Evolutionary conservation across 2,329 filamentous ascomycete species (phyloP), one percentile per base, ranked within the genome.

Genomic region (Sporothrix luriei): DNA sequence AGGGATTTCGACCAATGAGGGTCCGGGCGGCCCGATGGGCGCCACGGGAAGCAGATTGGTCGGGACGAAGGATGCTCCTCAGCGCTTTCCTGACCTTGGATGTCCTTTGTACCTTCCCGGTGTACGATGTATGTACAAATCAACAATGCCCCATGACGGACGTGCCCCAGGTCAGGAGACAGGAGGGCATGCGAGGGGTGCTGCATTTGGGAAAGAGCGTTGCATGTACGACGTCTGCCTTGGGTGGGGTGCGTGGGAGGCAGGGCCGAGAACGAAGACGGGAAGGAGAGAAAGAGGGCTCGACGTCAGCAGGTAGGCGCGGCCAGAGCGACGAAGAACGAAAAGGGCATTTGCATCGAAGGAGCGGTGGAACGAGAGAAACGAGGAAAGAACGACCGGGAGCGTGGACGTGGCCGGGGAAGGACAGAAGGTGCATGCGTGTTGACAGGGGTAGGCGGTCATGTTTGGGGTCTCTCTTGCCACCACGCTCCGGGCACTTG

Each of bases 331-430:
- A 40, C 55, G 33, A 26, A 16, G 57, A 59, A 51, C 59, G 16
- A 65, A 66, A 68, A 57, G 10, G 69, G 69, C 46, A 66, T 68
- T 68, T 33, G 26, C 51, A 68, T 70, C 43, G 59, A 70, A 70
- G 69, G 66, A 62, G 69, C 69, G 69, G 66, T 70, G 69, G 69
- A 68, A 68, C 29, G 26, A 46, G 52, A 64, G 29, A 46, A 43
- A 40, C 7, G 33, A 57, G 61, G 40, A 66, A 66, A 65, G 61
- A 66, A 55, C 62, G 48, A 61, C 68, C 52, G 62, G 54, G 21
- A 54, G 64, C 57, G 46, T 33, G 68, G 68, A 43, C 68, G 29
- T 51, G 52, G 26, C 68, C 68, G 68, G 59, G 55, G 19, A 62
- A 43, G 59, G 61, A 59, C 38, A 7, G 59, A 26, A 62, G 46